phyloP scores from a whole-genome alignment of 768 basidiomycete species.

The Boletus rufocinnamomeus region DNA sequence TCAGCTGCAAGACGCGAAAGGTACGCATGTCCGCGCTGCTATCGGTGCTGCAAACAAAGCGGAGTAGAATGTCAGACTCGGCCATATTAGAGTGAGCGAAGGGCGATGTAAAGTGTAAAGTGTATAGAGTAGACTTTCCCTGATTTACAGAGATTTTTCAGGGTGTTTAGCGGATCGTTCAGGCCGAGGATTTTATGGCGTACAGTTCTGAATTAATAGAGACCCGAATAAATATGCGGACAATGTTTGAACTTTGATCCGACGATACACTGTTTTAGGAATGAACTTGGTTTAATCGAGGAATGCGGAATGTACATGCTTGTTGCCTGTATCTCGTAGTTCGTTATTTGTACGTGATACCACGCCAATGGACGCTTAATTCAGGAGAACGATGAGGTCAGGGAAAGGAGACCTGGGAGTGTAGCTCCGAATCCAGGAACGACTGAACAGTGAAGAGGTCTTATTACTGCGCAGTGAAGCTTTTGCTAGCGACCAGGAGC shows the following conservation, averaged over 20 bases:
- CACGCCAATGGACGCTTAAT: constrained; percentile 21
- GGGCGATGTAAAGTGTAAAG: not conserved
- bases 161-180: not conserved
- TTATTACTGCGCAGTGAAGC: not conserved
- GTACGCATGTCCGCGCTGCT: constrained; percentile 43
- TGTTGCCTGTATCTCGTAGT: constrained; percentile 1
- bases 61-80: constrained; percentile 40
- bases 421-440: constrained; percentile 4
- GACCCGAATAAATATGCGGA: constrained; percentile 19
- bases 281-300: constrained; percentile 18
- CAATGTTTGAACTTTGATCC: constrained; percentile 22
- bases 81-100: constrained; percentile 27
- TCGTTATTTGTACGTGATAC: constrained; percentile 33
- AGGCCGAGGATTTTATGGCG: constrained; percentile 5
- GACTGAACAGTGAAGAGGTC: not conserved
- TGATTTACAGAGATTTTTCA: constrained; percentile 1
- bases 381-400: constrained; percentile 31
- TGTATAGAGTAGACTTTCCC: not conserved
- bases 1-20: constrained; percentile 41
- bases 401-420: constrained; percentile 5
- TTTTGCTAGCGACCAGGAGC: not conserved
- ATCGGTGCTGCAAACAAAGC: constrained; percentile 37
- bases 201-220: constrained; percentile 3
- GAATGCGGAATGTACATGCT: constrained; percentile 16
- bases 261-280: constrained; percentile 21